These are phyloP conservation scores for Clohesyomyces aquaticus DNA, from an alignment of 495 filamentous ascomycete species.

Conservation along the genomic window DNA sequence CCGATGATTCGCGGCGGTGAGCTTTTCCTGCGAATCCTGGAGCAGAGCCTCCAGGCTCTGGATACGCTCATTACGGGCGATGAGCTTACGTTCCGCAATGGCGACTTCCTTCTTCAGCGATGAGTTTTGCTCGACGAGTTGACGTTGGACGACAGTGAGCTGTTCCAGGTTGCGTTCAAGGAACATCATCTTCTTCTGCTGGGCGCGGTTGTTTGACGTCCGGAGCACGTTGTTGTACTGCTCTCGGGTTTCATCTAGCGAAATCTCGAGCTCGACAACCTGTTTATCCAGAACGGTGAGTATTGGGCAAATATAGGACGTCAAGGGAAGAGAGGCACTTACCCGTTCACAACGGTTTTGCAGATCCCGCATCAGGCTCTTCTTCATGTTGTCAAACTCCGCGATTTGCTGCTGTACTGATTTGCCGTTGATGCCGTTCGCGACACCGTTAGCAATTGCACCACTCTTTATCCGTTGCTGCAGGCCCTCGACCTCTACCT, in stretches of 20 bases:
- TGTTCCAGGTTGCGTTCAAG: slow-evolving; percentile 97
- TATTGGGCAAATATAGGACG: too few relatives aligned
- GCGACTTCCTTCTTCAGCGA: slow-evolving; percentile 98
- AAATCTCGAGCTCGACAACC: slow-evolving; percentile 95
- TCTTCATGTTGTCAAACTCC: slow-evolving; percentile 99
- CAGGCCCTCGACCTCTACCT: slow-evolving; percentile 72
- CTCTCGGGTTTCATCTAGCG: slow-evolving; percentile 92
- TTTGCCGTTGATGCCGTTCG: slow-evolving; percentile 71
- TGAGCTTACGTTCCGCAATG: slow-evolving; percentile 95
- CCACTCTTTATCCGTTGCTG: slow-evolving; percentile 68
- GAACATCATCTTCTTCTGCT: slow-evolving; percentile 99
- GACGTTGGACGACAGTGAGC: slow-evolving; percentile 92
- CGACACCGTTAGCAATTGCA: slow-evolving; percentile 57
- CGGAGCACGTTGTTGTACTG: slow-evolving; percentile 98
- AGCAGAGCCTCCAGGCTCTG: slow-evolving; percentile 86
- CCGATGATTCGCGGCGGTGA: slow-evolving; percentile 94
- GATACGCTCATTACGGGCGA: slow-evolving; percentile 95
- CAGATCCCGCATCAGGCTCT: slow-evolving; percentile 96
- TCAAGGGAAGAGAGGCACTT: slow-evolving; percentile 29
- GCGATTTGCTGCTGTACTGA: slow-evolving; percentile 96
- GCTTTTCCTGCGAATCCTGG: slow-evolving; percentile 96
- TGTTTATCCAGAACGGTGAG: slow-evolving; percentile 34
- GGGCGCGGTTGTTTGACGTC: slow-evolving; percentile 92
- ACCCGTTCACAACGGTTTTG: slow-evolving; percentile 96
- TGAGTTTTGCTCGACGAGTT: slow-evolving; percentile 96